Evolutionary conservation across 768 basidiomycete species (phyloP), one percentile per base, ranked within the genome.

Genomic region (Psilocybe cyanescens): DNA sequence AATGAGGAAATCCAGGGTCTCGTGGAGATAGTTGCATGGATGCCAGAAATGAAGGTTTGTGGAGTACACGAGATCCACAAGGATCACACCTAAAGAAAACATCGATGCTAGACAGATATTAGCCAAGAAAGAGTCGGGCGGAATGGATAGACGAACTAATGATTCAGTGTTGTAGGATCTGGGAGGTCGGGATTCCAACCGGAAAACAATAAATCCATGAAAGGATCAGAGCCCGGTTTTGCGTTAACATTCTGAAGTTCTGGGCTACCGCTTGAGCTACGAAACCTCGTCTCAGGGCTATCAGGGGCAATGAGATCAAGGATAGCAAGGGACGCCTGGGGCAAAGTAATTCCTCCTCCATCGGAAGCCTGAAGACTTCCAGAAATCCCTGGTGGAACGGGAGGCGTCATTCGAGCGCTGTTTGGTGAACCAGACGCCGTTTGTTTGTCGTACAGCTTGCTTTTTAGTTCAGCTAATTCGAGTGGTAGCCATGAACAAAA

Each of bases 181-280:
- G 92, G 92, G 11, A 95, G 79, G 68, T 95, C 92, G 29, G 91
- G 83, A 74, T 94, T 91, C 92, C 92, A 94, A 1, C 93, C 92
- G 17, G 86, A 83, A 68, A 87, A 86, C 11, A 93, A 76, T 44
- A 95, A 73, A 51, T 89, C 86, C 75, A 87, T 80, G 65, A 88
- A 80, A 3, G 84, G 79, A 66, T 88, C 85, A 2, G 83, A 68
- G 39, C 73, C 76, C 46, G 76, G 71, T 62, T 78, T 75, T 74
- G 52, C 72, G 46, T 58, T 65, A 50, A 57, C 73, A 48, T 76
- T 74, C 30, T 70, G 75, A 30, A 81, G 59, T 55, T 88, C 85
- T 28, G 87, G 85, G 65, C 83, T 86, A n/a, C 73, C 72, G 55
- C 77, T 85, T 55, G 78, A 71, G 56, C 78, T 78, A 44, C 81